Percentiles rank a stretch among this genome's conserved stretches.
These are phyloP conservation scores for Cystobasidium onofrii DNA, from an alignment of 768 basidiomycete species.

Conservation along the genomic window DNA sequence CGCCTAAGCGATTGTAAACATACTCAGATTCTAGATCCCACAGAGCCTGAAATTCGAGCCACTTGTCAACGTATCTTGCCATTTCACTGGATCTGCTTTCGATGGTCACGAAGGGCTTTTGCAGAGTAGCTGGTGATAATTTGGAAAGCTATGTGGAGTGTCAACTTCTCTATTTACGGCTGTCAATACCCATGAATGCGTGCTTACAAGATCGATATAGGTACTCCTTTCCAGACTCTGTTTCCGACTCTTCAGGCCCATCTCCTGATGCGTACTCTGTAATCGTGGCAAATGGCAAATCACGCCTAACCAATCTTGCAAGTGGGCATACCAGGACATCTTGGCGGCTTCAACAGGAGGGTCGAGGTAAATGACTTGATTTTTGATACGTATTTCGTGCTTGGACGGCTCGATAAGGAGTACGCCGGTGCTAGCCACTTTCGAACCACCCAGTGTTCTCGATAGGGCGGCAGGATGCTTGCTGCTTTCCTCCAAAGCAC, in stretches of 20 bases:
- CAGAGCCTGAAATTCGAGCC: constrained; percentile 96
- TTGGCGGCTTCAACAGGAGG: constrained; percentile 94
- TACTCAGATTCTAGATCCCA: constrained; percentile 98
- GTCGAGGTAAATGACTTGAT: constrained; percentile 97
- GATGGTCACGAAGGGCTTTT: constrained; percentile 73
- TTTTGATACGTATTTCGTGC: constrained; percentile 95
- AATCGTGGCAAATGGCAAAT: constrained; percentile 79
- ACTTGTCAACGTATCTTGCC: constrained; percentile 85
- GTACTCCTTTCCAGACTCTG: constrained; percentile 59
- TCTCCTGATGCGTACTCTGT: constrained; percentile 93
- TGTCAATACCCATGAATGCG: not conserved
- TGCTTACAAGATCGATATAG: constrained; percentile 70
- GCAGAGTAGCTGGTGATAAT: constrained; percentile 64
- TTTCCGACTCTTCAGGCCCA: constrained; percentile 79
- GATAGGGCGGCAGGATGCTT: not conserved
- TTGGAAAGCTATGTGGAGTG: constrained; percentile 55
- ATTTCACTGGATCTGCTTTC: constrained; percentile 80
- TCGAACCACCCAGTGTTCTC: not conserved
- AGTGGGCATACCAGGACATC: constrained; percentile 74
- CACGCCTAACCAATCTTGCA: constrained; percentile 80
- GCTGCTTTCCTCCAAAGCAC: constrained; percentile 1
- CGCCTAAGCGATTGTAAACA: constrained; percentile 89
- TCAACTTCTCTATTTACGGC: not conserved
- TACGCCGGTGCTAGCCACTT: constrained; percentile 3
- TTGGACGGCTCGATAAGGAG: constrained; percentile 76